Evolutionary conservation across 768 basidiomycete genomes (phyloP).

Genomic region (Leccinum imitatum): DNA sequence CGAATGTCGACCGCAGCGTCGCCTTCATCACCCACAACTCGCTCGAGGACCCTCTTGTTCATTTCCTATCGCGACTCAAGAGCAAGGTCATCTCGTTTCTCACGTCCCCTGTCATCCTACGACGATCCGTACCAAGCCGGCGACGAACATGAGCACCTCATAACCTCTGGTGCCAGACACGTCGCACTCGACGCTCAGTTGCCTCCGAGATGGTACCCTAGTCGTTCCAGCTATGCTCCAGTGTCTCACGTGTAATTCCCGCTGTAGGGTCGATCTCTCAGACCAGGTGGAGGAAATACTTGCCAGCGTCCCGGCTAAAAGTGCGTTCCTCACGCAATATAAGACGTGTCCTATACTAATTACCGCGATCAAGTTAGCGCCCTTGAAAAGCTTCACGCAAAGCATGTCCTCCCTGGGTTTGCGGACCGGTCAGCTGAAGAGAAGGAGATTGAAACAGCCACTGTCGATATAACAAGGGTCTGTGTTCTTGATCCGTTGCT

Average conservation of each 20-base stretch:
- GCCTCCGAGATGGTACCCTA: constrained; percentile 81
- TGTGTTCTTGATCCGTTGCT: constrained; percentile 23
- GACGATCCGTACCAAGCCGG: constrained; percentile 45
- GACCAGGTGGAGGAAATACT: constrained; percentile 87
- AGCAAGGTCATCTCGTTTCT: constrained; percentile 41
- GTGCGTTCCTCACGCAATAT: constrained; percentile 45
- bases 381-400: constrained; percentile 95
- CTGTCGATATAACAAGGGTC: constrained; percentile 87
- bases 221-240: constrained; percentile 1
- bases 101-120: constrained; percentile 42
- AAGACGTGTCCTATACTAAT: constrained; percentile 13
- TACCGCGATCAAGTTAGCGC: constrained; percentile 57
- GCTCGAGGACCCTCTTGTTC: constrained; percentile 90
- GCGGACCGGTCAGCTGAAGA: constrained; percentile 93
- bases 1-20: constrained; percentile 33
- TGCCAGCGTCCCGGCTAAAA: constrained; percentile 66
- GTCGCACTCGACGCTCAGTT: constrained; percentile 57
- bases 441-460: constrained; percentile 85
- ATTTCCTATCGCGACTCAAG: constrained; percentile 88
- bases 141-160: constrained; percentile 69
- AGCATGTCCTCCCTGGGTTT: constrained; percentile 94
- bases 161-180: constrained; percentile 39
- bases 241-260: constrained; percentile 18
- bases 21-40: constrained; percentile 53
- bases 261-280: constrained; percentile 82